phyloP scores from a whole-genome alignment of 345 rosid genomes.

The Salix dunnii region DNA sequence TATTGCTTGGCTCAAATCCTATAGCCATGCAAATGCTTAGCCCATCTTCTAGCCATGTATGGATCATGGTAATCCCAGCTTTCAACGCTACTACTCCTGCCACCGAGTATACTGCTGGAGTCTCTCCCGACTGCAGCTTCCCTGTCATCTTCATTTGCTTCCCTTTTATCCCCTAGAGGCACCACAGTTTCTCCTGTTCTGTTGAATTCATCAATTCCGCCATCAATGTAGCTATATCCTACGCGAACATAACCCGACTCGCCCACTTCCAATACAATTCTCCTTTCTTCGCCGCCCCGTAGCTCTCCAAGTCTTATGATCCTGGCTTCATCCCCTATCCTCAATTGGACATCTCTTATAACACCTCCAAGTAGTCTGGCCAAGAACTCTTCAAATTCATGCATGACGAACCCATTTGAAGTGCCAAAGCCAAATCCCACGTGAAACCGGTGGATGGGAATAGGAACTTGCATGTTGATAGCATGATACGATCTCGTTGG shows the following conservation, averaged over 20 bases:
- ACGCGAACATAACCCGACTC: conserved; percentile 41
- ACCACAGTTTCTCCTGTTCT: conserved; percentile 62
- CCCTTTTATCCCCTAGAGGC: conserved; percentile 40
- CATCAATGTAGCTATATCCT: conserved; percentile 68
- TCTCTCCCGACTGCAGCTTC: conserved; percentile 31
- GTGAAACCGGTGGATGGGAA: conserved; percentile 70
- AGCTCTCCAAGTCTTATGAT: conserved; percentile 56
- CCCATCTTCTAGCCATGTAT: conserved; percentile 84
- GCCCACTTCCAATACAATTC: conserved; percentile 52
- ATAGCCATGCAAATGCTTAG: conserved; percentile 73
- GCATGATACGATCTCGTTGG: conserved; percentile 55
- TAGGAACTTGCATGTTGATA: conserved; percentile 39
- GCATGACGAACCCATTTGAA: conserved; percentile 69
- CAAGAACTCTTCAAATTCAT: conserved; percentile 72
- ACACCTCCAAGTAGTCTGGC: conserved; percentile 53
- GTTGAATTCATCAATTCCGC: conserved; percentile 45
- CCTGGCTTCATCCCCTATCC: conserved; percentile 60
- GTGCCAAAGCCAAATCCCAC: conserved; percentile 68
- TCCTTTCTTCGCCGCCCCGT: conserved; percentile 63
- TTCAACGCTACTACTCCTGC: conserved; percentile 54
- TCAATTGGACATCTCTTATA: conserved; percentile 58
- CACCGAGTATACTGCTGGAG: conserved; percentile 27
- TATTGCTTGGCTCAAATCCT: conserved; percentile 35
- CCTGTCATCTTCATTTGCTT: conserved; percentile 21
- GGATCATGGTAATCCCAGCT: conserved; percentile 74